Evolutionary conservation across 495 filamentous ascomycete species (phyloP), one percentile per base, ranked within the genome.

Genomic region (Elasticomyces elasticus): DNA sequence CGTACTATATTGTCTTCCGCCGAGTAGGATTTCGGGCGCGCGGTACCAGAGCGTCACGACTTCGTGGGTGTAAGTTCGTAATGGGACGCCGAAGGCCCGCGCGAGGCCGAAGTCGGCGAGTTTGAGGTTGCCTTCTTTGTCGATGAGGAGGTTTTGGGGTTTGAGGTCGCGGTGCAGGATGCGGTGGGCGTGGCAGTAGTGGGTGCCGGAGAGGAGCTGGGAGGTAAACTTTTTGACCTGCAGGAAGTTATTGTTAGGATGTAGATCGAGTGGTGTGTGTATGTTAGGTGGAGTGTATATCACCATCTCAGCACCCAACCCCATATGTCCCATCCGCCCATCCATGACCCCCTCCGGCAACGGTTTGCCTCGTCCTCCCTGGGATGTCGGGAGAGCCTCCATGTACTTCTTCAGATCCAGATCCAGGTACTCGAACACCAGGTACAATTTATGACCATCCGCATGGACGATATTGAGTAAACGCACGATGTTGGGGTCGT

Each of bases 381-480:
- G 86, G 61, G 80, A 85, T 42, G 92, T 79, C 6, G 92, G 92
- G 43, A 99, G 80, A 37, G 90, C 83, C 71, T 99, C 92, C 92
- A 99, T 99, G 71, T 95, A 97, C 67, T 91, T 92, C 77, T 99
- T 99, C n/a, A 99, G 74, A 64, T 99, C 92, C 62, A 89, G 83
- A 69, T 99, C 92, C 83, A 99, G 94, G 68, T 84, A 96, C 69
- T 99, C 92, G 60, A 96, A 95, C 13, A 99, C 92, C 33, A 99
- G 85, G 89, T 97, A 97, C 40, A 99, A 80, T 68, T 99, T 99
- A 74, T 97, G 68, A 30, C 69, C 95, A 71, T 99, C 92, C 51
- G 92, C 97, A 67, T 99, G 92, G 62, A 99, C 96, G 28, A 99
- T 94, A 73, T 99, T 94, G 74, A 97, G 85, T 0, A 99, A 83